These are phyloP conservation scores for Hirsutella thompsonii DNA, from an alignment of 2,329 filamentous ascomycete species.

Conservation along the genomic window DNA sequence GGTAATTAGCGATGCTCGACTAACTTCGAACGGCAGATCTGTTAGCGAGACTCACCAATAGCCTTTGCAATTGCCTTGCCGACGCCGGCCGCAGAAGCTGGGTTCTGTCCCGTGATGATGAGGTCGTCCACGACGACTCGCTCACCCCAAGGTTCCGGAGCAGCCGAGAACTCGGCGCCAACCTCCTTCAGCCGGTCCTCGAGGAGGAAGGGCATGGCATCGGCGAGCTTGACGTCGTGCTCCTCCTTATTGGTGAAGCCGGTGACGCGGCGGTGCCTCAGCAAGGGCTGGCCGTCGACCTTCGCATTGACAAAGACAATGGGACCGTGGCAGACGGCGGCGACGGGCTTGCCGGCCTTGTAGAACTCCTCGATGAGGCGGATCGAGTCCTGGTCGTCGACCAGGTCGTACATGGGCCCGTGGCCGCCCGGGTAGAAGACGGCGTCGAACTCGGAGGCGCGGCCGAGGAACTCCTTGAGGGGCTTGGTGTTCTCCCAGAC, in stretches of 20 bases:
- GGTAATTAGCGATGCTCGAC: neutral
- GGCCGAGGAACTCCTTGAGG: slow-evolving; percentile 41
- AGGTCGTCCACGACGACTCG: slow-evolving; percentile 37
- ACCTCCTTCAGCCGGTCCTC: slow-evolving; percentile 40
- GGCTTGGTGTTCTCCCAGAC: slow-evolving; percentile 53
- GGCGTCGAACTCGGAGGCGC: slow-evolving; percentile 49
- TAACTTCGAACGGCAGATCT: neutral
- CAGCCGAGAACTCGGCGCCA: slow-evolving; percentile 44
- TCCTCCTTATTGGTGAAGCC: slow-evolving; percentile 50
- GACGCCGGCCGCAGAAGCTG: slow-evolving; percentile 35
- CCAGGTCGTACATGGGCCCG: slow-evolving; percentile 57
- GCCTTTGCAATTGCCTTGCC: slow-evolving; percentile 37
- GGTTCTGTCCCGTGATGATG: slow-evolving; percentile 47
- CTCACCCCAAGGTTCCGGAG: slow-evolving; percentile 33
- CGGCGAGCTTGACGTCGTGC: slow-evolving; percentile 30
- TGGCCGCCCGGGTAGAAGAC: slow-evolving; percentile 45
- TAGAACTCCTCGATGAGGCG: slow-evolving; percentile 51
- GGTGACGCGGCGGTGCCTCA: slow-evolving; percentile 44
- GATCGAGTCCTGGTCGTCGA: slow-evolving; percentile 40
- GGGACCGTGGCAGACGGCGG: slow-evolving; percentile 58
- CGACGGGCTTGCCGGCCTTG: slow-evolving; percentile 45
- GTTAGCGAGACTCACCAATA: slow-evolving; percentile 14
- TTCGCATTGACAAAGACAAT: slow-evolving; percentile 48
- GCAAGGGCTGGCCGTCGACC: slow-evolving; percentile 36
- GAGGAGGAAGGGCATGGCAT: slow-evolving; percentile 44